These are phyloP conservation scores for Stephanodiscus triporus DNA, from an alignment of 108 stramenopile species.

Conservation along the genomic window DNA sequence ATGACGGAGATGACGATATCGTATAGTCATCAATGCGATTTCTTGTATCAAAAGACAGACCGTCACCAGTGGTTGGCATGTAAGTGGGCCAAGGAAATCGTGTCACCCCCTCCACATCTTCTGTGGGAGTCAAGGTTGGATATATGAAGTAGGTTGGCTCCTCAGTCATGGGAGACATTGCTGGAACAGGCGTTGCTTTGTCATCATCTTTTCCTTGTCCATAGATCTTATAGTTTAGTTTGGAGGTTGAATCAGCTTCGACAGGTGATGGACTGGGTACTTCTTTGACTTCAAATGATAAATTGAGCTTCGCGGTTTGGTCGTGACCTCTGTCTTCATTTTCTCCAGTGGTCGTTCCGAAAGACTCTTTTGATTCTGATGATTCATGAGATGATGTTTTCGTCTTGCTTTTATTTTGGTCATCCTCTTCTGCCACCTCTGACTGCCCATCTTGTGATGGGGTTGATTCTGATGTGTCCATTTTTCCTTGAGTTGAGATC, in stretches of 20 bases:
- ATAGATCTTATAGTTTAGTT: conserved; percentile 5
- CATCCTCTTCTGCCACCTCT: not conserved
- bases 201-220: conserved; percentile 2
- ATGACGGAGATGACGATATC: not conserved
- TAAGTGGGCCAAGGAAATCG: conserved; percentile 11
- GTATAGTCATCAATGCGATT: not conserved
- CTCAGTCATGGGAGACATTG: conserved; percentile 3
- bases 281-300: conserved; percentile 4
- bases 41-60: not conserved
- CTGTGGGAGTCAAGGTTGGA: conserved; percentile 14
- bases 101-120: not conserved
- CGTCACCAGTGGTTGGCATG: conserved; percentile 1
- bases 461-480: not conserved
- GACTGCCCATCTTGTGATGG: not conserved
- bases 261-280: not conserved
- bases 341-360: not conserved
- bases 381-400: not conserved
- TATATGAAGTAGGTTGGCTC: conserved; percentile 23
- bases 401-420: not conserved
- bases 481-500: not conserved
- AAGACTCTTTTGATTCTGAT: not conserved
- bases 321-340: not conserved
- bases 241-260: not conserved
- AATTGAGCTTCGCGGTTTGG: conserved; percentile 2
- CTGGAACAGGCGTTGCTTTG: conserved; percentile 1